Evolutionary conservation across 495 filamentous ascomycete species (phyloP).

Genomic region (Talaromyces wortmannii): DNA sequence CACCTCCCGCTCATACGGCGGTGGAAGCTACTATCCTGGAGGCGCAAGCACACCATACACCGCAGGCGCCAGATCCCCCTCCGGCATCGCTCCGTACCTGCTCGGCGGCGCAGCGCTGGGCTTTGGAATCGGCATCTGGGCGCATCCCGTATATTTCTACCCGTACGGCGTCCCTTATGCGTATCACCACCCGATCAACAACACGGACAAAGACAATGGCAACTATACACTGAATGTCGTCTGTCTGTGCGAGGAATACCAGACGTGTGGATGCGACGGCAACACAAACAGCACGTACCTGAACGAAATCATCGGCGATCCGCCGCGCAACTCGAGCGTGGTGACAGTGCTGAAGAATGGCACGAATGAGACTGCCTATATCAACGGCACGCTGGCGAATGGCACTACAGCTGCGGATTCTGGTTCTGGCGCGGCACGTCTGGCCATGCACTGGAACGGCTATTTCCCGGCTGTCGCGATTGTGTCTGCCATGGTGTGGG

Average conservation of each 20-base stretch:
- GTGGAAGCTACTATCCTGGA: constrained; percentile 70
- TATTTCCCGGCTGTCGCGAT: constrained; percentile 35
- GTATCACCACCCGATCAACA: constrained; percentile 51
- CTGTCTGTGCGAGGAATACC: constrained; percentile 67
- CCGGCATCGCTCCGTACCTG: constrained; percentile 52
- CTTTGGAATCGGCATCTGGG: constrained; percentile 53
- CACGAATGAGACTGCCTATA: constrained; percentile 58
- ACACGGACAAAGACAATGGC: constrained; percentile 33
- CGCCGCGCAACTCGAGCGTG: constrained; percentile 56
- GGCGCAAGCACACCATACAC: constrained; percentile 64
- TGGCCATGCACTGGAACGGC: neutral
- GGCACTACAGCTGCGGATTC: constrained; percentile 63
- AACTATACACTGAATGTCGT: constrained; percentile 67
- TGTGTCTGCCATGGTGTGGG: constrained; percentile 8
- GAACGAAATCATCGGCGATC: constrained; percentile 57
- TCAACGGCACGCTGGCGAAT: constrained; percentile 84
- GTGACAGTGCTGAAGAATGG: constrained; percentile 66
- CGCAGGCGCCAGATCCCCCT: constrained; percentile 49
- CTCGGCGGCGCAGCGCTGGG: constrained; percentile 51
- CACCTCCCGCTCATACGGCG: constrained; percentile 50
- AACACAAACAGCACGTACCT: constrained; percentile 55
- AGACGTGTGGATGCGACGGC: constrained; percentile 77
- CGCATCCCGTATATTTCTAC: constrained; percentile 58
- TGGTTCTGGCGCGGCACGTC: constrained; percentile 6
- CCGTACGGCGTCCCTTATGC: constrained; percentile 57